Evolutionary conservation across 2,329 filamentous ascomycete species (phyloP).

Genomic region (Exophiala viscosa): DNA sequence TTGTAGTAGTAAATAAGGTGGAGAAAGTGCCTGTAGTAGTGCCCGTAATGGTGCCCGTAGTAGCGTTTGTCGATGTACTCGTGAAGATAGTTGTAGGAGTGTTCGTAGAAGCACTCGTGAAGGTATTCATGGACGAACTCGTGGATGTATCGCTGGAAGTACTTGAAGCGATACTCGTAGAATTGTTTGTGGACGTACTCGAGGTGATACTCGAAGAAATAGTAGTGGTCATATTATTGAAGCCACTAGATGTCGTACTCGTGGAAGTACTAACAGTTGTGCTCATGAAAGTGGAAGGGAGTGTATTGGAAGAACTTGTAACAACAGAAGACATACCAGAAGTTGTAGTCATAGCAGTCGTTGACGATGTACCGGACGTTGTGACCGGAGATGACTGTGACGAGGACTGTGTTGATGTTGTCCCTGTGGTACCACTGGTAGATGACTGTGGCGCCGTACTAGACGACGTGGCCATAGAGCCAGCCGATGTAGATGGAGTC

Average conservation of each 20-base stretch:
- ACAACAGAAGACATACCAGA: constrained; percentile 14
- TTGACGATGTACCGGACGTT: constrained; percentile 1
- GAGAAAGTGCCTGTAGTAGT: neutral
- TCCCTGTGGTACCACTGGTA: neutral
- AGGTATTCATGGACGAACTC: neutral
- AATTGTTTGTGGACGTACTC: too few species aligned
- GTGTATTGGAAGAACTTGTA: constrained; percentile 9
- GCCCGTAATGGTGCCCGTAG: neutral
- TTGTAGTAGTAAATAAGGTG: neutral
- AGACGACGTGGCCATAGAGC: neutral
- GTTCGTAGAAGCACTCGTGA: neutral
- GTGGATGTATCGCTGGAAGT: too few species aligned
- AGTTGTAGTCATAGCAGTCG: constrained; percentile 3
- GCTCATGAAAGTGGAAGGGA: neutral
- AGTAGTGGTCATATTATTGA: neutral
- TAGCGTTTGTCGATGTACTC: neutral
- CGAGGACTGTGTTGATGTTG: neutral
- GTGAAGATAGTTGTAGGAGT: too few species aligned
- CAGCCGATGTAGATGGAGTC: constrained; percentile 1
- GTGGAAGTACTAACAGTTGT: neutral
- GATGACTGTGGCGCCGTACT: neutral
- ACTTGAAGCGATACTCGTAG: too few species aligned
- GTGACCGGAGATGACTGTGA: neutral
- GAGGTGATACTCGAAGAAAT: too few species aligned
- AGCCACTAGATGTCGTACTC: neutral